Conservation (phyloP, 768 basidiomycete species). For the Jaapia argillacea region DNA sequence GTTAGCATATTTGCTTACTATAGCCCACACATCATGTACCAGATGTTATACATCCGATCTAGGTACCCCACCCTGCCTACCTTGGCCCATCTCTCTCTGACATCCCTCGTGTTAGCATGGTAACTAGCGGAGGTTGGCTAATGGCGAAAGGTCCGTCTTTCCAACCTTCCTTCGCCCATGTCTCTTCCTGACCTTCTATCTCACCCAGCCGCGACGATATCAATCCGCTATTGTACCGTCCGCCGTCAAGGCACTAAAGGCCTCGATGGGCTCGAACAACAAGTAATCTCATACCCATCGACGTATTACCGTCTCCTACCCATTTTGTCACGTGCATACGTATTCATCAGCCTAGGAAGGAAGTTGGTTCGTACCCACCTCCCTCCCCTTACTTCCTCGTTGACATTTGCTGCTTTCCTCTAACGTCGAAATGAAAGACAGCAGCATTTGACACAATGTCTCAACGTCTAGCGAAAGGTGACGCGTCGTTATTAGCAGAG, state of each 20-base stretch:
- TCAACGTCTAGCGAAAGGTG: constrained; percentile 42
- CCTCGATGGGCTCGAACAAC: constrained; percentile 45
- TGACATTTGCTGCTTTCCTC: constrained; percentile 40
- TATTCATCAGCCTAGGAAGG: constrained; percentile 54
- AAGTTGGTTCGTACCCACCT: constrained; percentile 33
- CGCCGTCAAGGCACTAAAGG: constrained; percentile 54
- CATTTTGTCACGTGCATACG: constrained; percentile 57
- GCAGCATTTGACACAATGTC: constrained; percentile 32
- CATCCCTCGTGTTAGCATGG: constrained; percentile 37
- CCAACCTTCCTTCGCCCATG: neutral
- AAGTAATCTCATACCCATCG: constrained; percentile 65
- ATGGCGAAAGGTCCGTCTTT: constrained; percentile 47
- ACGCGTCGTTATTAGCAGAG: constrained; percentile 56
- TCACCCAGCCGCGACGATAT: constrained; percentile 40
- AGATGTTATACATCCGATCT: too few relatives aligned
- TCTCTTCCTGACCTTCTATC: neutral
- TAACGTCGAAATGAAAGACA: too few relatives aligned
- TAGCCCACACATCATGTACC: too few relatives aligned
- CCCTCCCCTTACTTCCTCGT: constrained; percentile 20
- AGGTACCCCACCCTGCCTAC: too few relatives aligned
- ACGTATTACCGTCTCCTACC: constrained; percentile 66
- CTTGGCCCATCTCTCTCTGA: too few relatives aligned
- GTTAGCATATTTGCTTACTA: too few relatives aligned
- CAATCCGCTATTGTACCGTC: constrained; percentile 65
- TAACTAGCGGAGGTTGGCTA: constrained; percentile 47